Evolutionary conservation across 306 rosid species (phyloP).

Genomic region (Inga laurina): DNA sequence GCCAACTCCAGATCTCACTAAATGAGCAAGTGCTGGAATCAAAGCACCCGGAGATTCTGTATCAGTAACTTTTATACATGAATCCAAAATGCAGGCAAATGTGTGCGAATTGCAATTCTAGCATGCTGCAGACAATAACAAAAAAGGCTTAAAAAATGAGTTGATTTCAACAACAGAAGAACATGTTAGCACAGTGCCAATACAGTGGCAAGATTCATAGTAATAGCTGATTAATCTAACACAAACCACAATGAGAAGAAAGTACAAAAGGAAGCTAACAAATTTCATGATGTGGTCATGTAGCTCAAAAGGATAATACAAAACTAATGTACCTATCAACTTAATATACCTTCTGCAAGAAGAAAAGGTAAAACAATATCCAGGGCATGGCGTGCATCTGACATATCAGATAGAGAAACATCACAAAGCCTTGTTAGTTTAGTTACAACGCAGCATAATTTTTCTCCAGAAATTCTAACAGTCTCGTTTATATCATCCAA

Average conservation of each 20-base stretch:
- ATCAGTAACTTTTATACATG: constrained; percentile 84
- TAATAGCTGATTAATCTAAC: neutral
- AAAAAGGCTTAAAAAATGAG: constrained; percentile 14
- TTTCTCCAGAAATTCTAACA: constrained; percentile 88
- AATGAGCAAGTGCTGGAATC: constrained; percentile 86
- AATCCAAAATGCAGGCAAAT: constrained; percentile 89
- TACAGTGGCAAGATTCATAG: neutral
- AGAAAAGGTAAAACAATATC: no score
- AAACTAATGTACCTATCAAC: neutral
- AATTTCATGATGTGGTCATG: constrained; percentile 2
- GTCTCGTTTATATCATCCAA: constrained; percentile 97
- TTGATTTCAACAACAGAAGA: constrained; percentile 18
- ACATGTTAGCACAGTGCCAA: neutral
- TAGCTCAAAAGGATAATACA: constrained; percentile 20
- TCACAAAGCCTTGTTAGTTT: constrained; percentile 85
- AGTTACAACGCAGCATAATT: constrained; percentile 69
- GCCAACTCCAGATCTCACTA: constrained; percentile 93
- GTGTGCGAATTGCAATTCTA: constrained; percentile 78
- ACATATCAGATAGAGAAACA: constrained; percentile 66
- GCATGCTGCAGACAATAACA: constrained; percentile 65
- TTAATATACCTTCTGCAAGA: no score
- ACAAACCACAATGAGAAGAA: constrained; percentile 25
- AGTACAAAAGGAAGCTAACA: constrained; percentile 16
- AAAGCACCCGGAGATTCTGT: constrained; percentile 59
- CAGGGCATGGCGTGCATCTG: constrained; percentile 28